Evolutionary conservation across 129 eudicot species (phyloP), one percentile per base, ranked within the genome.

Genomic region (Flaveria trinervia): DNA sequence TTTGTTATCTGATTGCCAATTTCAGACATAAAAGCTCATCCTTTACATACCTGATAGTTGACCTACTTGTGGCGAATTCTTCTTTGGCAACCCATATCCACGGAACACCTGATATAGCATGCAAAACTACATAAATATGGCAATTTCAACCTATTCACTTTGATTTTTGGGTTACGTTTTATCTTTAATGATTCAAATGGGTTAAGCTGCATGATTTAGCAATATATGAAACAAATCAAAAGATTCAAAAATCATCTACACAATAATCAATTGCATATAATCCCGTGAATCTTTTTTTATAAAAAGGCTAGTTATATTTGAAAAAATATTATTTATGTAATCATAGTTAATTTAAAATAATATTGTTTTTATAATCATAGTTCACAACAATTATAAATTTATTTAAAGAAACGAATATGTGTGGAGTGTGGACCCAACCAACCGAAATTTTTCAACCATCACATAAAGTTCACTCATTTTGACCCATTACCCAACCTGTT

Each of bases 11-110:
- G 7, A 33, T 33, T 33, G 39, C 39, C 39, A 33, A 33, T 33
- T 36, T 36, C 7, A 36, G 41, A 33, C 66, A 76, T 20, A 69
- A 50, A 77, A 7, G 44, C 48, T n/a, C 68, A 59, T 56, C 72
- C 72, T 72, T 33, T 64, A 68, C 15, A 57, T 67, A 91, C 94
- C 97, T 83, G 90, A 67, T 57, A 68, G 64, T 64, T 71, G 85
- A 62, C 84, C 84, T 43, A 77, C 57, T 48, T 68, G 72, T 56
- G 77, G 79, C 67, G 56, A 75, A 85, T 79, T 87, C 71, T 83
- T 85, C 72, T 82, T 85, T 69, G 65, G 89, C 59, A 69, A 33
- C 50, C 89, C 90, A 72, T 71, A 77, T 20, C 84, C 88, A 2
- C 43, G 84, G 70, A 18, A 79, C 26, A 66, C 88, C 97, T 92